Percentiles rank a stretch among this genome's conserved stretches.
These are phyloP conservation scores for Phaffia australis DNA, from an alignment of 768 basidiomycete species.

Conservation along the genomic window DNA sequence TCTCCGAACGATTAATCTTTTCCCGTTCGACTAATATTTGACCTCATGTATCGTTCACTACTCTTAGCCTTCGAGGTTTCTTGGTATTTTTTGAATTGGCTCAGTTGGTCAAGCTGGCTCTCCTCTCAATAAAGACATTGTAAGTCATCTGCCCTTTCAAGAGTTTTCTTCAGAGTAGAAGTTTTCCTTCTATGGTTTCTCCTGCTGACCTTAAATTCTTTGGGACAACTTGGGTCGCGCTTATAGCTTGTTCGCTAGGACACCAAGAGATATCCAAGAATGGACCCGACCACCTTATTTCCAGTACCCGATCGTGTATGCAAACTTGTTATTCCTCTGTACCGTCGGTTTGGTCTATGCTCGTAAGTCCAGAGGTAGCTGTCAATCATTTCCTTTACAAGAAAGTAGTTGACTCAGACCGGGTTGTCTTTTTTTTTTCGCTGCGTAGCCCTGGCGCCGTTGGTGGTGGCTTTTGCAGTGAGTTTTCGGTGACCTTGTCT, in stretches of 20 bases:
- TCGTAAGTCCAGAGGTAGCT: slow-evolving; percentile 11
- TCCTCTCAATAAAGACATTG: slow-evolving; percentile 68
- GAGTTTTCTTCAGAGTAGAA: background rate
- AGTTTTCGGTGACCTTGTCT: slow-evolving; percentile 52
- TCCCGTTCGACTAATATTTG: background rate
- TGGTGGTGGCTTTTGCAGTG: slow-evolving; percentile 71
- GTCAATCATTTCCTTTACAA: background rate
- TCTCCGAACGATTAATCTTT: background rate
- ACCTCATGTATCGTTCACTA: background rate
- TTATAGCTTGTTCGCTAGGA: slow-evolving; percentile 36
- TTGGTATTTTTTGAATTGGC: slow-evolving; percentile 89
- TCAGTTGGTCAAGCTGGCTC: slow-evolving; percentile 76
- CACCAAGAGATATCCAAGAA: slow-evolving; percentile 38
- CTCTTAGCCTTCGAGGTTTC: slow-evolving; percentile 73
- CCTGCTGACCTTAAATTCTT: background rate
- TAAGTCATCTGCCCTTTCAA: slow-evolving; percentile 41
- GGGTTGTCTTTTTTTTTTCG: background rate
- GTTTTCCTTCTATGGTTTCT: background rate
- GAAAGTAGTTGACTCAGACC: background rate
- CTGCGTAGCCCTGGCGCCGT: slow-evolving; percentile 86
- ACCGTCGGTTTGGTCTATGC: slow-evolving; percentile 65
- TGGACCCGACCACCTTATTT: slow-evolving; percentile 61
- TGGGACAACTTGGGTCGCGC: background rate
- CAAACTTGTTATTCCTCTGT: slow-evolving; percentile 62
- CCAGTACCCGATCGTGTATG: slow-evolving; percentile 69